Conservation (phyloP, 768 basidiomycete genomes). For the Boletus reticuloceps region DNA sequence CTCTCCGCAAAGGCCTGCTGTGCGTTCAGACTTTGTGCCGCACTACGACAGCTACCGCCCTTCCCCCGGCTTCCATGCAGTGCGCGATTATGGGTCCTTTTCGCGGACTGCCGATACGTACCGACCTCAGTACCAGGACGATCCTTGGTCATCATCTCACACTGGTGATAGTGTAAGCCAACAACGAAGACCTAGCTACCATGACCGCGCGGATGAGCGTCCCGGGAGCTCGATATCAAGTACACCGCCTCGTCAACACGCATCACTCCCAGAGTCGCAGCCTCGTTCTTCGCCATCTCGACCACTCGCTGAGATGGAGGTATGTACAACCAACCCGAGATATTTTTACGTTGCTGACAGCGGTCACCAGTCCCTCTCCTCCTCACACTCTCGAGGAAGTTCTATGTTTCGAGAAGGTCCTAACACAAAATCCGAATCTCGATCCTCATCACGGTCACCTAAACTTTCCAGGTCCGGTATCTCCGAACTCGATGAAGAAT, state of each 20-base stretch:
- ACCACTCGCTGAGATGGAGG: constrained; percentile 5
- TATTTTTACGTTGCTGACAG: constrained; percentile 5
- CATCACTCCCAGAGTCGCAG: constrained; percentile 17
- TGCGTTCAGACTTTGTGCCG: constrained; percentile 33
- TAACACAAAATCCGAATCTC: constrained; percentile 37
- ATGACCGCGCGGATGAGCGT: constrained; percentile 27
- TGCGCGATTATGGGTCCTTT: constrained; percentile 39
- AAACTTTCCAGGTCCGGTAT: constrained; percentile 23
- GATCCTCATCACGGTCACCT: constrained; percentile 58
- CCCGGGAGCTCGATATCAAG: constrained; percentile 32
- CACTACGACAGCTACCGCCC: constrained; percentile 54
- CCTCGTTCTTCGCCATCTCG: constrained; percentile 24
- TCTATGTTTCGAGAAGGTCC: constrained; percentile 30
- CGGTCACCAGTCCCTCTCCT: constrained; percentile 16
- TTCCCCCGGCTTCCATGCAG: constrained; percentile 28
- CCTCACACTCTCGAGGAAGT: constrained; percentile 26
- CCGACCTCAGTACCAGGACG: constrained; percentile 44
- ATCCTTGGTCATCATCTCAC: constrained; percentile 30
- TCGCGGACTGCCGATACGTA: constrained; percentile 47
- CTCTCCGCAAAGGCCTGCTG: constrained; percentile 36
- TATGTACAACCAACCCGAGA: constrained; percentile 1
- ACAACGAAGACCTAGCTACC: constrained; percentile 15
- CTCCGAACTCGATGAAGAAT: constrained; percentile 24
- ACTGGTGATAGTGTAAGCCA: constrained; percentile 31
- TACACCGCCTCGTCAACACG: constrained; percentile 29